Conservation (phyloP, 1,139 yeast genomes). For the Zygotorulaspora mrakii region DNA sequence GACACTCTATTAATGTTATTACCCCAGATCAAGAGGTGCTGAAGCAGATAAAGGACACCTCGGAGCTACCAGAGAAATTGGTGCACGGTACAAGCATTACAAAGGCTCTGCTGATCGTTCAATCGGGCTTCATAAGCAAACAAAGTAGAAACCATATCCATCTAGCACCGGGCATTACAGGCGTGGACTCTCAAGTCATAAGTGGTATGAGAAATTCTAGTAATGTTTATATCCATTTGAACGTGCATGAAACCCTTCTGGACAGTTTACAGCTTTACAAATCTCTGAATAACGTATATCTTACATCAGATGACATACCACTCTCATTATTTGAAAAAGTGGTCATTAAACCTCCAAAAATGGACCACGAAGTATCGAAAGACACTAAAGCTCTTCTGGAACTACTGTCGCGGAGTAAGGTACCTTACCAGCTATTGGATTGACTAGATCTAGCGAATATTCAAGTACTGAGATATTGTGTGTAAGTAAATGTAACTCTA, state of each 20-base stretch:
- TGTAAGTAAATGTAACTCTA: too few species aligned
- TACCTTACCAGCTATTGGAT: slow-evolving; percentile 4
- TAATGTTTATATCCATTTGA: slow-evolving; percentile 59
- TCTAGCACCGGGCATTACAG: slow-evolving; percentile 49
- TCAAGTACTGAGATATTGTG: too few species aligned
- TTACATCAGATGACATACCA: slow-evolving; percentile 61
- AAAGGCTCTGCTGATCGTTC: slow-evolving; percentile 49
- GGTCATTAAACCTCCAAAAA: slow-evolving; percentile 23
- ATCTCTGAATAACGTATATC: slow-evolving; percentile 66
- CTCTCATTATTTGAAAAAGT: slow-evolving; percentile 45
- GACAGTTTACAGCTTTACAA: slow-evolving; percentile 52
- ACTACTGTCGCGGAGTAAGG: slow-evolving; percentile 3
- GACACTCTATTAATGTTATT: slow-evolving; percentile 65
- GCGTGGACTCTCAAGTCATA: slow-evolving; percentile 41
- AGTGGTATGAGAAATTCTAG: slow-evolving; percentile 72
- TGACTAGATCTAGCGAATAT: too few species aligned
- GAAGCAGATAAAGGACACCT: slow-evolving; percentile 26
- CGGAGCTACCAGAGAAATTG: slow-evolving; percentile 44
- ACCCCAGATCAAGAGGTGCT: slow-evolving; percentile 45
- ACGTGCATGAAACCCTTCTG: slow-evolving; percentile 45
- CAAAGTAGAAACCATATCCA: slow-evolving; percentile 87
- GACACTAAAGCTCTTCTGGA: slow-evolving; percentile 1
- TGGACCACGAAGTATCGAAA: background rate
- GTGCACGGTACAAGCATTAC: slow-evolving; percentile 77
- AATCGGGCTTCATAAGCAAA: slow-evolving; percentile 45